Conservation (phyloP, 345 rosid species). For the Aurinia saxatilis region DNA sequence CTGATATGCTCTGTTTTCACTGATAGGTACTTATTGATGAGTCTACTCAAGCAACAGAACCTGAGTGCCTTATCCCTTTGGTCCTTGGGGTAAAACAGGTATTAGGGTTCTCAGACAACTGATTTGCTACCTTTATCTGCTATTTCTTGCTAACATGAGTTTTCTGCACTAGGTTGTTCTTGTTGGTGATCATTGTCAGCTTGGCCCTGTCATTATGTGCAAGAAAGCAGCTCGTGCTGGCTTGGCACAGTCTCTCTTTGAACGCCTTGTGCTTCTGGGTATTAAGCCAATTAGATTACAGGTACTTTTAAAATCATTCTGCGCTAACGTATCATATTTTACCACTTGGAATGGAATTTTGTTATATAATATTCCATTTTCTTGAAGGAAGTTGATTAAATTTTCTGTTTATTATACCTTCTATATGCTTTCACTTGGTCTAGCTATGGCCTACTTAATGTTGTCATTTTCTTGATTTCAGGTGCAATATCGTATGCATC, state of each 20-base stretch:
- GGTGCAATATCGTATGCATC: conserved; percentile 99
- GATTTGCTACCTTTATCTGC: conserved; percentile 6
- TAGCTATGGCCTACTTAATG: conserved; percentile 1
- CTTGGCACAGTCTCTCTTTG: conserved; percentile 93
- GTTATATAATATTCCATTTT: not conserved
- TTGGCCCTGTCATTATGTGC: conserved; percentile 99
- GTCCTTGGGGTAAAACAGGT: conserved; percentile 99
- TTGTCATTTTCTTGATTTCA: conserved; percentile 24
- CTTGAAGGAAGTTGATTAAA: not conserved
- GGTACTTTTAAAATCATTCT: conserved; percentile 36
- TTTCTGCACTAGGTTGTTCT: conserved; percentile 61
- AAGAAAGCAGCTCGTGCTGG: conserved; percentile 99
- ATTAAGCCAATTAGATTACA: conserved; percentile 97
- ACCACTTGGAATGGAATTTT: not conserved
- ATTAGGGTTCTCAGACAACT: not conserved
- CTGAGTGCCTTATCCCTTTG: conserved; percentile 97
- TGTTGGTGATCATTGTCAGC: conserved; percentile 99
- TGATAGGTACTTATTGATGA: conserved; percentile 96
- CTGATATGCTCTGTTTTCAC: conserved; percentile 19
- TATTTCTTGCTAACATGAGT: not conserved
- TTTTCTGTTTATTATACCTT: not conserved
- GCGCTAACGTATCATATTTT: not conserved
- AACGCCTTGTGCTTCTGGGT: conserved; percentile 94
- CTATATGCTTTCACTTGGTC: not conserved
- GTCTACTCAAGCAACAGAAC: conserved; percentile 98